Evolutionary conservation across 2,329 filamentous ascomycete species (phyloP).

Genomic region (Leptographium procerum): DNA sequence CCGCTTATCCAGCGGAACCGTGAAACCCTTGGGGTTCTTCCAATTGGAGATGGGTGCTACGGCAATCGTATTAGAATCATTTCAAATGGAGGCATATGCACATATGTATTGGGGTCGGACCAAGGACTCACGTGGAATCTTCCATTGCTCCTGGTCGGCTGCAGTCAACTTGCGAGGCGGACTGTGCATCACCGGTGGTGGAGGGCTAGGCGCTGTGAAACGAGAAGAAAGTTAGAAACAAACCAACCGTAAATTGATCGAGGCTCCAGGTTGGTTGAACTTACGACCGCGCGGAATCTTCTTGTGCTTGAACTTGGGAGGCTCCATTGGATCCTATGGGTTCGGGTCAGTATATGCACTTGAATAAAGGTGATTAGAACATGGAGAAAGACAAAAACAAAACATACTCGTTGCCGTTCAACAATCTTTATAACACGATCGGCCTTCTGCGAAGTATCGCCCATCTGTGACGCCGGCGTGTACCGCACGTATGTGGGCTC

Average conservation of each 20-base stretch:
- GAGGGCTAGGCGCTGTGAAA: slow-evolving; percentile 59
- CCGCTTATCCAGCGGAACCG: slow-evolving; percentile 88
- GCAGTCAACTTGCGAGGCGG: slow-evolving; percentile 91
- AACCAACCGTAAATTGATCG: background rate
- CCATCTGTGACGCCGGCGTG: slow-evolving; percentile 95
- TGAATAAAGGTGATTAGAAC: background rate
- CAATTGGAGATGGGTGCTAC: slow-evolving; percentile 83
- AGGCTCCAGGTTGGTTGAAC: background rate
- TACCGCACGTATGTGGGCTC: slow-evolving; percentile 93
- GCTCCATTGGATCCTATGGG: slow-evolving; percentile 75
- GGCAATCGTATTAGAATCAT: background rate
- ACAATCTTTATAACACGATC: slow-evolving; percentile 99
- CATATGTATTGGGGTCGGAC: background rate
- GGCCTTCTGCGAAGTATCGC: slow-evolving; percentile 71
- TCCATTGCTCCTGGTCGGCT: slow-evolving; percentile 95
- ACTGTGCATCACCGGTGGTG: slow-evolving; percentile 88
- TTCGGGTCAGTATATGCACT: background rate
- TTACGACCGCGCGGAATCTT: slow-evolving; percentile 63
- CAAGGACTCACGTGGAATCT: slow-evolving; percentile 43
- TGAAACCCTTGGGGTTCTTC: slow-evolving; percentile 99
- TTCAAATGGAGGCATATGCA: background rate
- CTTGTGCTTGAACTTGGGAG: slow-evolving; percentile 97
- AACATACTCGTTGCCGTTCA: slow-evolving; percentile 56
- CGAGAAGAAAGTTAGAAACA: background rate
- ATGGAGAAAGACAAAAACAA: background rate